Evolutionary conservation across 2,329 filamentous ascomycete species (phyloP).

Genomic region (Plectosphaerella cucumerina): DNA sequence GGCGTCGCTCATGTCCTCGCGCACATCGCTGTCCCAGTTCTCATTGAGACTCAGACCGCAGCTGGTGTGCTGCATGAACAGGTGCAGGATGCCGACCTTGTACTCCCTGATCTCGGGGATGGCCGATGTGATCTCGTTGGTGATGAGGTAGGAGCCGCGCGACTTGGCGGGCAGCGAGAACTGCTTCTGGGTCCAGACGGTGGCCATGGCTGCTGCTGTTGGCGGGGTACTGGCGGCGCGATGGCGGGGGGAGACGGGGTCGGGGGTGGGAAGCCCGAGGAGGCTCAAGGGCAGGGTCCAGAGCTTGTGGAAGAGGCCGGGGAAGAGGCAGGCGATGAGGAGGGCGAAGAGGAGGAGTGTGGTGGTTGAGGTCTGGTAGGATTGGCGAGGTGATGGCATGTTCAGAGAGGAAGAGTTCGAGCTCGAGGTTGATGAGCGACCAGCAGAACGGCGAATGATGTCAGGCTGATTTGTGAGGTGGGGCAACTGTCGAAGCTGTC

Average conservation of each 20-base stretch:
- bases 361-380: constrained; percentile 29
- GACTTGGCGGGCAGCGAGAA: constrained; percentile 73
- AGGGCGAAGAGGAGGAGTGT: constrained; percentile 43
- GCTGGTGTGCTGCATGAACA: constrained; percentile 94
- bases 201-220: constrained; percentile 38
- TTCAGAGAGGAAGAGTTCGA: constrained; percentile 4
- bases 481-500: too few relatives aligned
- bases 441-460: too few relatives aligned
- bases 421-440: too few relatives aligned
- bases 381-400: constrained; percentile 35
- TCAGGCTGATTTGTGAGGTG: too few relatives aligned
- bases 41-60: constrained; percentile 91
- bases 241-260: constrained; percentile 14
- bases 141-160: constrained; percentile 87
- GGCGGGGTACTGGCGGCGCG: constrained; percentile 13
- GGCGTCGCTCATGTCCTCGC: constrained; percentile 88
- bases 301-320: constrained; percentile 46
- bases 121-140: constrained; percentile 64
- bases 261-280: constrained; percentile 23
- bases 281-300: constrained; percentile 44
- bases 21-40: constrained; percentile 83
- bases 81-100: constrained; percentile 79
- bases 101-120: constrained; percentile 79
- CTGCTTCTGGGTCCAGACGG: constrained; percentile 80
- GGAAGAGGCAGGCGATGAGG: constrained; percentile 49